phyloP scores from a whole-genome alignment of 2,329 filamentous ascomycete species.

The Pestalotiopsis sp. region DNA sequence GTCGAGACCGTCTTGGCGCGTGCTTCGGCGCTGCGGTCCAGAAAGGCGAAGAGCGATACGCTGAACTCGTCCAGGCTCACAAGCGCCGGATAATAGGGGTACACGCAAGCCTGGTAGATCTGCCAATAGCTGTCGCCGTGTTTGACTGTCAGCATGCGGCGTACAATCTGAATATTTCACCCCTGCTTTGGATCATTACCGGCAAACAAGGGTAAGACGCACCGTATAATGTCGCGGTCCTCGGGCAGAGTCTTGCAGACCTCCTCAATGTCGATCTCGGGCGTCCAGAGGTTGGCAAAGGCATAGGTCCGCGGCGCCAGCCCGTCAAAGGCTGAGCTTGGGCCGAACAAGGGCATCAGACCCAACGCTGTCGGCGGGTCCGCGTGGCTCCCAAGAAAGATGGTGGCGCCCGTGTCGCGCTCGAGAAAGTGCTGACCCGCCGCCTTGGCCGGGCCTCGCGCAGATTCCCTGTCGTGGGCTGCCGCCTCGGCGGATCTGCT shows the following conservation, averaged over 20 bases:
- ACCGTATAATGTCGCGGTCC: constrained; percentile 8
- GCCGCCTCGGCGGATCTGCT: not conserved
- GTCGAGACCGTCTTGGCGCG: not conserved
- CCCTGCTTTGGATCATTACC: not conserved
- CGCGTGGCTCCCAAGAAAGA: constrained; percentile 7
- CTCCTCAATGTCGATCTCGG: not conserved
- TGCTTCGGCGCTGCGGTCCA: not conserved
- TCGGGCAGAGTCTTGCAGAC: constrained; percentile 7
- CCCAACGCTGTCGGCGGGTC: not conserved
- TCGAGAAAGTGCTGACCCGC: constrained; percentile 6
- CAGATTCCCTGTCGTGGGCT: not conserved
- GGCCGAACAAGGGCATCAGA: constrained; percentile 1
- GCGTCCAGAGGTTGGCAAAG: constrained; percentile 6
- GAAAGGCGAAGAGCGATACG: constrained; percentile 5
- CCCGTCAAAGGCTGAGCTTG: not conserved
- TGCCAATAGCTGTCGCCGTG: not conserved
- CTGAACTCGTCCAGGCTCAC: constrained; percentile 7
- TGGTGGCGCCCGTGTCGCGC: constrained; percentile 9
- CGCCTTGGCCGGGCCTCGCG: not conserved
- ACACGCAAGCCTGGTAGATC: constrained; percentile 5
- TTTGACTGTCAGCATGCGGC: not conserved
- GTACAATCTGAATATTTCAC: not conserved
- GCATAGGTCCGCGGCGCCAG: constrained; percentile 3
- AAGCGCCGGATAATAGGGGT: constrained; percentile 10
- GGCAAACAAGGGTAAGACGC: not conserved